A percentile compares a stretch with the other conserved stretches of the same genome.
Evolutionary conservation across 1,284 basidiomycete genomes (phyloP).

Genomic region (Leucoagaricus sp.): DNA sequence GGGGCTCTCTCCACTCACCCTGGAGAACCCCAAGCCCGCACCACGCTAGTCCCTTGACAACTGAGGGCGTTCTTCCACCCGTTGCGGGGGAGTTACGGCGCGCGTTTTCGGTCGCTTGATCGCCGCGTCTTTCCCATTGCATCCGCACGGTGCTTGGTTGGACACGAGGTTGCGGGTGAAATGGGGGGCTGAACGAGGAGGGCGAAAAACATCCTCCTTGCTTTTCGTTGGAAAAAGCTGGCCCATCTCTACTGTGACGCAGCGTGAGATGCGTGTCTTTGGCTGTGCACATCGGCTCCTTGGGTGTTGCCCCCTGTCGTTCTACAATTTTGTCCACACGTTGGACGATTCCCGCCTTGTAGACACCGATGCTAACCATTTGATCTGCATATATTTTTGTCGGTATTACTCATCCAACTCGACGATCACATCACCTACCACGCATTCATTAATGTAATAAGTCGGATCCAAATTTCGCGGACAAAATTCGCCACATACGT

Average conservation of each 20-base stretch:
- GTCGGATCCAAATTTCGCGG: conserved; percentile 83
- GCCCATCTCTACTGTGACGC: conserved; percentile 62
- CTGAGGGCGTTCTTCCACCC: conserved; percentile 78
- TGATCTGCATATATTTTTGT: conserved; percentile 45
- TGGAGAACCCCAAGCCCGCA: conserved; percentile 90
- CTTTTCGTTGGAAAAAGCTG: conserved; percentile 42
- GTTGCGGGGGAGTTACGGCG: conserved; percentile 54
- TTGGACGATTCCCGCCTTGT: conserved; percentile 23
- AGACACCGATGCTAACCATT: conserved; percentile 62
- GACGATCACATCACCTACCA: conserved; percentile 18
- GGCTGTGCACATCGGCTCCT: conserved; percentile 60
- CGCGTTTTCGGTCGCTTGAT: conserved; percentile 90
- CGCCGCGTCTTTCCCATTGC: conserved; percentile 71
- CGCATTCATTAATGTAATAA: conserved; percentile 41
- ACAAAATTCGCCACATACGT: conserved; percentile 83
- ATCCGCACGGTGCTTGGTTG: conserved; percentile 70
- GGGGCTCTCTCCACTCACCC: conserved; percentile 85
- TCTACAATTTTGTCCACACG: conserved; percentile 38
- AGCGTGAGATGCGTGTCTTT: conserved; percentile 49
- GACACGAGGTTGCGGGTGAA: conserved; percentile 86
- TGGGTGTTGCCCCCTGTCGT: conserved; percentile 53
- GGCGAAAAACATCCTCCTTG: conserved; percentile 59
- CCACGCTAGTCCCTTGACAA: conserved; percentile 71
- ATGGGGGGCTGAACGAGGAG: conserved; percentile 94
- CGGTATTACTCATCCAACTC: conserved; percentile 28